These are phyloP conservation scores for Prinsepia uniflora DNA, from an alignment of 306 rosid genomes.

Conservation along the genomic window DNA sequence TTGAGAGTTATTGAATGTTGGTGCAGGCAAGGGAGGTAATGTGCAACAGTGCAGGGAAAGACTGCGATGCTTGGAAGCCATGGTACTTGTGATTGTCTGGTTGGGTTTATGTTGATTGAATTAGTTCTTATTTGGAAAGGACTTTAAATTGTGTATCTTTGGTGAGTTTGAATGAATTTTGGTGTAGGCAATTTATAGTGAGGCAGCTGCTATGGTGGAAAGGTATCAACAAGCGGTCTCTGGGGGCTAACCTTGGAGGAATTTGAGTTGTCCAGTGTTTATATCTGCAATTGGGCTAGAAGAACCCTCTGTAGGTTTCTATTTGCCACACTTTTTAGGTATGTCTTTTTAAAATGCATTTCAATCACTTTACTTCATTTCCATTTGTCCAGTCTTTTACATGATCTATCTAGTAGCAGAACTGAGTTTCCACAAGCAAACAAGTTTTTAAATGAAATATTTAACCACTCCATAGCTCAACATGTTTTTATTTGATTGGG, in stretches of 20 bases:
- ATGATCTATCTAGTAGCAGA: background rate
- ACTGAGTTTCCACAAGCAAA: background rate
- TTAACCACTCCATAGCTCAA: background rate
- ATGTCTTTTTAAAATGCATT: too few species aligned
- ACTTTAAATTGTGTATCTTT: background rate
- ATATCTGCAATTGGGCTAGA: too few species aligned
- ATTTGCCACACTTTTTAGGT: too few species aligned
- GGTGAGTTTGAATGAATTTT: conserved; percentile 21
- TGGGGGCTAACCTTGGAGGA: too few species aligned
- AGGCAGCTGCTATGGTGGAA: conserved; percentile 86
- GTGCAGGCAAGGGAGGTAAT: conserved; percentile 98
- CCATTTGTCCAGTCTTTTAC: background rate
- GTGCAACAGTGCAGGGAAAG: conserved; percentile 95
- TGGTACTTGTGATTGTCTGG: conserved; percentile 35
- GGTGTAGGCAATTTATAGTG: conserved; percentile 78
- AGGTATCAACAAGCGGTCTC: too few species aligned
- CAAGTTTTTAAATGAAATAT: background rate
- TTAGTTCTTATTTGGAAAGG: background rate
- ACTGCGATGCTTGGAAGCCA: conserved; percentile 83
- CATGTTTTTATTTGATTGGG: too few species aligned
- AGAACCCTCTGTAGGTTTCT: too few species aligned
- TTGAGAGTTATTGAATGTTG: background rate
- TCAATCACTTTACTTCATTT: too few species aligned
- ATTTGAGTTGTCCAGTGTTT: too few species aligned
- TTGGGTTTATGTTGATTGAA: background rate